A percentile compares a stretch with the other conserved stretches of the same genome.
These are phyloP conservation scores for Raffaelea albimanens DNA, from an alignment of 2,329 filamentous ascomycete species.

Conservation along the genomic window DNA sequence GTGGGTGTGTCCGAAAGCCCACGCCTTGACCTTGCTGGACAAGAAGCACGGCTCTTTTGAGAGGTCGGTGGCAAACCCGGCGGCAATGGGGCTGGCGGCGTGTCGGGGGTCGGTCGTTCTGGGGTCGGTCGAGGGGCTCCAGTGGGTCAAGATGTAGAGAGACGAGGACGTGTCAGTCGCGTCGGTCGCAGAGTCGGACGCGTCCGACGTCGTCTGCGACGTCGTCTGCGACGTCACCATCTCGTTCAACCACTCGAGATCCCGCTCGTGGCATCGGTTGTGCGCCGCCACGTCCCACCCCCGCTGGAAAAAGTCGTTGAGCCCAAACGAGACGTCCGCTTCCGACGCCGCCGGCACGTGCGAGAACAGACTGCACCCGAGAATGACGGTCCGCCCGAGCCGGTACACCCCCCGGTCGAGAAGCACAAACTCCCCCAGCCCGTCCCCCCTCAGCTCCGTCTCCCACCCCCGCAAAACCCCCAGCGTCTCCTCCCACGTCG, in stretches of 20 bases:
- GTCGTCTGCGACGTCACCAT: too few species aligned
- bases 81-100: conserved; percentile 14
- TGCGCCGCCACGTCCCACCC: conserved; percentile 28
- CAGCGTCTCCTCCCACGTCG: conserved; percentile 24
- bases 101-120: conserved; percentile 25
- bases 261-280: conserved; percentile 24
- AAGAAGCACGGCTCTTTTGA: conserved; percentile 24
- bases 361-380: conserved; percentile 38
- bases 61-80: conserved; percentile 32
- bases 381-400: conserved; percentile 19
- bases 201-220: conserved; percentile 27
- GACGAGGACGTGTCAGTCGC: conserved; percentile 25
- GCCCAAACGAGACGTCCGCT: conserved; percentile 27
- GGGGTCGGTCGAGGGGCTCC: conserved; percentile 26
- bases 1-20: conserved; percentile 41
- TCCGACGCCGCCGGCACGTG: conserved; percentile 26
- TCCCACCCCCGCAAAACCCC: conserved; percentile 22
- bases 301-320: conserved; percentile 45
- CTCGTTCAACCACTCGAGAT: conserved; percentile 22
- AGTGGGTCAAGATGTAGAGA: conserved; percentile 33
- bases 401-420: conserved; percentile 22
- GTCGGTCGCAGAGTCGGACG: conserved; percentile 31
- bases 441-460: conserved; percentile 11
- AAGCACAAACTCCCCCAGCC: conserved; percentile 28
- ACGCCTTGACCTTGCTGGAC: conserved; percentile 25